These are phyloP conservation scores for Pseudogymnoascus sp. DNA, from an alignment of 2,329 filamentous ascomycete species.

Conservation along the genomic window DNA sequence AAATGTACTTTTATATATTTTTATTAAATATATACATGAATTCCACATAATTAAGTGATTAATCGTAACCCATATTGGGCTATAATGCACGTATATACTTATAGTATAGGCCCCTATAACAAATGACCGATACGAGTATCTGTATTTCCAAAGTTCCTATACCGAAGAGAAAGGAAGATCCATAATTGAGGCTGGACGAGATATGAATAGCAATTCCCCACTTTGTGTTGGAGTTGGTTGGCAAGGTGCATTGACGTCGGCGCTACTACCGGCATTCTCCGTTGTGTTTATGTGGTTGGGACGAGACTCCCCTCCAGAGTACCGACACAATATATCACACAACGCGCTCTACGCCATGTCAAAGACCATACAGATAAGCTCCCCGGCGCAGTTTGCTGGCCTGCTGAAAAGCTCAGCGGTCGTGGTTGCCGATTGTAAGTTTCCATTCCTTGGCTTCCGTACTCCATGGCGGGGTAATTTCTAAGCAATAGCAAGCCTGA, in stretches of 20 bases:
- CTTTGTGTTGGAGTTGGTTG: background rate
- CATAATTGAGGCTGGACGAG: background rate
- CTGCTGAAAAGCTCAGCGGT: constrained; percentile 66
- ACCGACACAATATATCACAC: background rate
- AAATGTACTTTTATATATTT: background rate
- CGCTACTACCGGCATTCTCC: background rate
- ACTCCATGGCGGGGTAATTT: constrained; percentile 19
- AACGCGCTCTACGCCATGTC: constrained; percentile 23
- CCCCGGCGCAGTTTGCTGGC: constrained; percentile 54
- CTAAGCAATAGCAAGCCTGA: background rate
- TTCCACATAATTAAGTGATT: background rate
- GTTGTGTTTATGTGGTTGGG: background rate
- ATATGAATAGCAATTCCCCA: constrained; percentile 3
- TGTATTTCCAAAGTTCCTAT: background rate
- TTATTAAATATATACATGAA: background rate
- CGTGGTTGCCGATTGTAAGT: constrained; percentile 84
- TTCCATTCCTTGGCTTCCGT: constrained; percentile 22
- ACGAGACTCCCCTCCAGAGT: background rate
- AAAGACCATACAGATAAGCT: constrained; percentile 40
- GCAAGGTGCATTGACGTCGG: background rate
- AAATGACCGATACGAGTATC: background rate
- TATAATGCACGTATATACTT: background rate
- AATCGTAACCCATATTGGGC: background rate
- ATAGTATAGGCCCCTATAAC: background rate
- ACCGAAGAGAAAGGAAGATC: background rate